phyloP scores from a whole-genome alignment of 2,329 filamentous ascomycete species.

The Trichoderma arundinaceum region DNA sequence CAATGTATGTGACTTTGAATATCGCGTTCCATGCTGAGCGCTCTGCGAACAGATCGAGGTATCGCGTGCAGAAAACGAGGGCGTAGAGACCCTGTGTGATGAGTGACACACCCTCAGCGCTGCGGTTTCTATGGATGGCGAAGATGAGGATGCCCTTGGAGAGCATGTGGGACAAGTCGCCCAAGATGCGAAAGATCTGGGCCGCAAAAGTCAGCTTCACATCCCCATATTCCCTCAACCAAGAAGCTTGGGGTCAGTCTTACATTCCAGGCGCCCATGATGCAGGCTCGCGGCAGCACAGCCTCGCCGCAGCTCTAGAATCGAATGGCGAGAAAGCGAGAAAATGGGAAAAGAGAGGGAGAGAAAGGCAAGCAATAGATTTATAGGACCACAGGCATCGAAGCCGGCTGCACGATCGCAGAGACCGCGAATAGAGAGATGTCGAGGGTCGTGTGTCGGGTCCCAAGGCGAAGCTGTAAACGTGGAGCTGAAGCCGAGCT shows the following conservation, averaged over 20 bases:
- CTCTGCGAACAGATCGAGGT: slow-evolving; percentile 77
- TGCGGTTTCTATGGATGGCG: slow-evolving; percentile 86
- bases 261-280: slow-evolving; percentile 52
- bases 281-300: slow-evolving; percentile 34
- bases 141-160: slow-evolving; percentile 92
- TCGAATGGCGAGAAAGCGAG: neutral
- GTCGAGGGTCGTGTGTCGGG: neutral
- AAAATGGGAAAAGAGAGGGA: neutral
- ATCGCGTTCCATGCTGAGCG: slow-evolving; percentile 70
- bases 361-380: neutral
- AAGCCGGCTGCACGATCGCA: neutral
- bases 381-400: slow-evolving; percentile 17
- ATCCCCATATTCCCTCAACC: neutral
- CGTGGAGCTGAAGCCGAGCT: slow-evolving; percentile 30
- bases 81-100: slow-evolving; percentile 90
- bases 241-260: slow-evolving; percentile 31
- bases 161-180: slow-evolving; percentile 80
- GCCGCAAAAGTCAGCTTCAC: slow-evolving; percentile 4
- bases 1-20: slow-evolving; percentile 89
- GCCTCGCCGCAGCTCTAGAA: slow-evolving; percentile 25
- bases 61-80: slow-evolving; percentile 83
- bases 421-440: slow-evolving; percentile 13
- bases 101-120: slow-evolving; percentile 88
- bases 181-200: slow-evolving; percentile 75
- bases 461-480: slow-evolving; percentile 9